Percentiles rank a stretch among this genome's conserved stretches.
These are phyloP conservation scores for Alternaria panax DNA, from an alignment of 2,329 filamentous ascomycete species.

Conservation along the genomic window DNA sequence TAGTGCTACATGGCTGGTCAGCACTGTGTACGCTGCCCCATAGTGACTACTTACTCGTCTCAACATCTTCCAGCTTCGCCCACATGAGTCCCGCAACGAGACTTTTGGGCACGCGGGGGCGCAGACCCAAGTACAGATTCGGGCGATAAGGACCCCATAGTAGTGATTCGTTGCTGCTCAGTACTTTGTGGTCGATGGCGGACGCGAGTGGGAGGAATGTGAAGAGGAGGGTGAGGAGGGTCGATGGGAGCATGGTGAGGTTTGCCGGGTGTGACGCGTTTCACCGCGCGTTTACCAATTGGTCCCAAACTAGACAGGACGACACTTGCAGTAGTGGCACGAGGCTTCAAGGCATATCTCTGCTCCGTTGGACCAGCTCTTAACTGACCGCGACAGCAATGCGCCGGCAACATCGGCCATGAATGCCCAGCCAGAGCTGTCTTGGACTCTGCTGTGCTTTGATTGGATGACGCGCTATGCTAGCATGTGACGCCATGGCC, in stretches of 20 bases:
- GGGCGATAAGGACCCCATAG: conserved; percentile 96
- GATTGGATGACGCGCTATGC: conserved; percentile 3
- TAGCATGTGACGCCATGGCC: conserved; percentile 10
- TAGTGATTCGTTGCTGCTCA: conserved; percentile 73
- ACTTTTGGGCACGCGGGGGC: conserved; percentile 80
- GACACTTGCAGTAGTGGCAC: conserved; percentile 10
- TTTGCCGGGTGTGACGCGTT: conserved; percentile 14
- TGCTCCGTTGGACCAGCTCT: conserved; percentile 8
- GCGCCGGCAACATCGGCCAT: conserved; percentile 8
- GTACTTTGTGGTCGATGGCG: conserved; percentile 19
- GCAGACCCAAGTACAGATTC: conserved; percentile 90
- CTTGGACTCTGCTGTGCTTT: conserved; percentile 5
- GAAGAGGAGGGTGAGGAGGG: conserved; percentile 27
- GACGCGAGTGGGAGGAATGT: conserved; percentile 21
- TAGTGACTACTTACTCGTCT: conserved; percentile 68
- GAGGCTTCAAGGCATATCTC: conserved; percentile 8
- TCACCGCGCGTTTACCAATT: conserved; percentile 11
- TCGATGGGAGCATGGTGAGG: conserved; percentile 28
- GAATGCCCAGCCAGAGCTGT: conserved; percentile 9
- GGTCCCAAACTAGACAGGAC: conserved; percentile 4
- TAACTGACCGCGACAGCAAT: conserved; percentile 10
- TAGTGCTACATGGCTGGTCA: conserved; percentile 59
- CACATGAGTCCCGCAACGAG: conserved; percentile 85
- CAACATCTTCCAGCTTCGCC: conserved; percentile 80
- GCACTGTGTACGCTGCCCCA: background rate